Evolutionary conservation across 768 basidiomycete species (phyloP).

Genomic region (Macrocybe gigantea): DNA sequence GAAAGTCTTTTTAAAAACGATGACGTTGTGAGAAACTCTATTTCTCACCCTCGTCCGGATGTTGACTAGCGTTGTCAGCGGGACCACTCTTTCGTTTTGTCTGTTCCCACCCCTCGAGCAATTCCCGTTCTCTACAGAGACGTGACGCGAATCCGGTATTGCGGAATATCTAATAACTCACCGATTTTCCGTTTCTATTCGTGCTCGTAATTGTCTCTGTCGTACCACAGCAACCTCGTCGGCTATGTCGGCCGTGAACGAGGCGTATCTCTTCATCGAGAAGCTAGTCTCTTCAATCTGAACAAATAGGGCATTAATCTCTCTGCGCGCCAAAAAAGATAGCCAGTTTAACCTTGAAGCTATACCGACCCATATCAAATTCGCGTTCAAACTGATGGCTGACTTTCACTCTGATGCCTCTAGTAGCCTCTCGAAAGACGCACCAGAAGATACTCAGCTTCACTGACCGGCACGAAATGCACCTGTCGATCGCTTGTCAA

Average conservation of each 20-base stretch:
- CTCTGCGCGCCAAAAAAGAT: neutral
- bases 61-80: neutral
- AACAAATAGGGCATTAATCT: constrained; percentile 4
- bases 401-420: neutral
- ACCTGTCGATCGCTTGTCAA: constrained; percentile 25
- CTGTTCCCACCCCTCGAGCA: constrained; percentile 39
- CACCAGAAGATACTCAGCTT: constrained; percentile 45
- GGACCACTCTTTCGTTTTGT: constrained; percentile 9
- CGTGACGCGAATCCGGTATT: neutral
- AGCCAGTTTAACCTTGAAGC: constrained; percentile 34
- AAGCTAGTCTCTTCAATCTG: constrained; percentile 47
- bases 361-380: constrained; percentile 49
- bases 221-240: constrained; percentile 38
- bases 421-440: constrained; percentile 1
- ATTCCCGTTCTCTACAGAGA: constrained; percentile 29
- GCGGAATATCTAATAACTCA: constrained; percentile 11
- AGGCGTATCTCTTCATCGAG: constrained; percentile 44
- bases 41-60: constrained; percentile 1
- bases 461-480: constrained; percentile 42
- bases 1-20: neutral
- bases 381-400: constrained; percentile 35
- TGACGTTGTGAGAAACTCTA: neutral
- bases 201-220: constrained; percentile 28
- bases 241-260: constrained; percentile 33
- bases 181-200: constrained; percentile 34